Percentiles rank a stretch among this genome's conserved stretches.
Conservation (phyloP, 208 protist species). For the Crithidia acanthocephali region DNA sequence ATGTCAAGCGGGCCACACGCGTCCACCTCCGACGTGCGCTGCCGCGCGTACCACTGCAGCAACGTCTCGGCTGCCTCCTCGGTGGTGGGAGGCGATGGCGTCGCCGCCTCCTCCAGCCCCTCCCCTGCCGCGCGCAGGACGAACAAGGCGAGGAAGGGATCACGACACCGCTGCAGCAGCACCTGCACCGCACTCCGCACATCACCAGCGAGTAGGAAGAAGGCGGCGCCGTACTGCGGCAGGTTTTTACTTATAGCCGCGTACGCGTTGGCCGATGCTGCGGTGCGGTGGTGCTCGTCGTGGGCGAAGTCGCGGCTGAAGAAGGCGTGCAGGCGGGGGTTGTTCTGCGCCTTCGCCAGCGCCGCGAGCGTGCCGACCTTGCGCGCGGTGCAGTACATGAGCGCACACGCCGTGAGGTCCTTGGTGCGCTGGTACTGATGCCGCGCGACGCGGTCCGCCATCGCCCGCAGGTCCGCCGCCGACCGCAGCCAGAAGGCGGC, state of each 20-base stretch:
- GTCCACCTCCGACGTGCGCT: slow-evolving; percentile 28
- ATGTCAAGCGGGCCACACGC: slow-evolving; percentile 46
- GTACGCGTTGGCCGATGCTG: slow-evolving; percentile 93
- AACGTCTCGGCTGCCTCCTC: slow-evolving; percentile 14
- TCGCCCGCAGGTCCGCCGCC: slow-evolving; percentile 49
- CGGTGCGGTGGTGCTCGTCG: slow-evolving; percentile 57
- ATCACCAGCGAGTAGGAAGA: slow-evolving; percentile 93
- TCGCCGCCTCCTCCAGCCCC: neutral
- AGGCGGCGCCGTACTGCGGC: slow-evolving; percentile 88
- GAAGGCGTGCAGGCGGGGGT: slow-evolving; percentile 85
- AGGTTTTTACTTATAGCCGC: slow-evolving; percentile 89
- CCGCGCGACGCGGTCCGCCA: slow-evolving; percentile 82
- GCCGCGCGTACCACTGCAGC: slow-evolving; percentile 38
- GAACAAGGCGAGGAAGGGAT: slow-evolving; percentile 75
- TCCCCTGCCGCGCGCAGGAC: slow-evolving; percentile 64
- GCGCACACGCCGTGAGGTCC: slow-evolving; percentile 78
- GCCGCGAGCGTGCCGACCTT: slow-evolving; percentile 86
- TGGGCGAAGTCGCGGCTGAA: slow-evolving; percentile 89
- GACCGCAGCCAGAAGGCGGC: slow-evolving; percentile 78
- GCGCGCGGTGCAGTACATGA: slow-evolving; percentile 89
- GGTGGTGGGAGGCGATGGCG: neutral
- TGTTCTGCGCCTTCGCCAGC: slow-evolving; percentile 90
- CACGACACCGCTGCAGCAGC: slow-evolving; percentile 77
- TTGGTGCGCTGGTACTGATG: slow-evolving; percentile 75
- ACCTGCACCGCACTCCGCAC: slow-evolving; percentile 85